Evolutionary conservation across 768 basidiomycete species (phyloP), one percentile per base, ranked within the genome.

Genomic region (Kwoniella dendrophila): DNA sequence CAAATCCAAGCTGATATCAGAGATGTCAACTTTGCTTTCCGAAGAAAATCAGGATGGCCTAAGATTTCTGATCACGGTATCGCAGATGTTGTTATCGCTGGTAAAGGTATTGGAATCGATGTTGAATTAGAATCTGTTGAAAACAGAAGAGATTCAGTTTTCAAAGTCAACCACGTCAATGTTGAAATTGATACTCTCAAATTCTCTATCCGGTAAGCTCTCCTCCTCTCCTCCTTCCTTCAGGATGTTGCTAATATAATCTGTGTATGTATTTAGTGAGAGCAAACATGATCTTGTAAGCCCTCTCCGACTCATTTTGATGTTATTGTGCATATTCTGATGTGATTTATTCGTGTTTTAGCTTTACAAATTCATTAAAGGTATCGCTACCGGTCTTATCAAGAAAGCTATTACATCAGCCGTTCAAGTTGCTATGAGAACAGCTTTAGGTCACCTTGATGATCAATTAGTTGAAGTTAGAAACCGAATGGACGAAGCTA

Each of bases 1-100:
- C 93, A 97, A 78, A 89, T 96, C 69, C 93, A 97, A 76, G 69
- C 70, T 32, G 92, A 96, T 68, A 89, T 98, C 85, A 85, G 90
- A 16, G 93, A 97, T 69, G 90, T 96, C 14, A 88, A 89, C 8
- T 95, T 98, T 78, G 91, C 88, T 76, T 93, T 90, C 83, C 83
- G 83, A 67, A 90, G 87, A 83, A 94, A 93, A 85, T 84, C 82
- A 4, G 90, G 90, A 2, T 85, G 90, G 69, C 86, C 88, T 48
- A 91, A 87, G 82, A 79, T 70, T 43, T 66, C 66, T 49, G 72
- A 73, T 64, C 66, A 71, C 51, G 70, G 67, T 67, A 56, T 73
- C 27, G 68, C 70, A 4, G 69, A 71, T 44, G 75, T 79, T 27
- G 69, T 92, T 36, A 81, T 96, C 48, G 89, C 90, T 14, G 94